phyloP scores from a whole-genome alignment of 2,329 filamentous ascomycete genomes.

The Colletotrichum godetiae region DNA sequence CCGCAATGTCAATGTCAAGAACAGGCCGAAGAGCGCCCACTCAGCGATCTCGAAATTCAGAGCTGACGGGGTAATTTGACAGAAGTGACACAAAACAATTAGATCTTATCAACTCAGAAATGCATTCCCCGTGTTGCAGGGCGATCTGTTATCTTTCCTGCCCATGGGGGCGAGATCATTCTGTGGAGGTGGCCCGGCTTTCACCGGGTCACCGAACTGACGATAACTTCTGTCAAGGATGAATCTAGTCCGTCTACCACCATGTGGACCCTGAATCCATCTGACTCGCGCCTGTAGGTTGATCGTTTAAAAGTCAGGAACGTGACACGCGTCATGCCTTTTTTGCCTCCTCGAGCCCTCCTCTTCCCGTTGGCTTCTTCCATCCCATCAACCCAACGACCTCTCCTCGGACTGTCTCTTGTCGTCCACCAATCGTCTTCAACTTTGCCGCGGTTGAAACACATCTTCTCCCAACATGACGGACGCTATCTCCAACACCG shows the following conservation, averaged over 20 bases:
- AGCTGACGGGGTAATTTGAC: not conserved
- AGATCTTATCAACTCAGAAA: conserved; percentile 22
- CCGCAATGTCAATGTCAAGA: conserved; percentile 6
- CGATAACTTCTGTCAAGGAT: conserved; percentile 26
- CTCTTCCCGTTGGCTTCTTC: not conserved
- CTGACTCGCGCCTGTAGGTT: conserved; percentile 24
- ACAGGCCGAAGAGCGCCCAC: conserved; percentile 26
- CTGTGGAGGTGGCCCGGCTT: conserved; percentile 29
- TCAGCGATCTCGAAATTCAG: not conserved
- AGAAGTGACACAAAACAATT: conserved; percentile 33
- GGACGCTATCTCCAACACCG: conserved; percentile 22
- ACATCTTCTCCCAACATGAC: conserved; percentile 13
- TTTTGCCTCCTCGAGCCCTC: conserved; percentile 12
- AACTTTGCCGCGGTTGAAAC: not conserved
- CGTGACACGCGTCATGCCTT: conserved; percentile 17
- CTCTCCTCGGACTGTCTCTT: not conserved
- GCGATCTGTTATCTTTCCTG: conserved; percentile 27
- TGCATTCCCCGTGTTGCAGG: conserved; percentile 24
- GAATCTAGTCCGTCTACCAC: not conserved
- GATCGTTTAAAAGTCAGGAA: conserved; percentile 19
- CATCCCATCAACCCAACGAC: not conserved
- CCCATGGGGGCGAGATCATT: conserved; percentile 34
- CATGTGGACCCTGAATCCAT: conserved; percentile 23
- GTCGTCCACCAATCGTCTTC: not conserved
- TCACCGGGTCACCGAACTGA: conserved; percentile 21